Evolutionary conservation across 148 eudicot species (phyloP).

Genomic region (Amaranthus palmeri): DNA sequence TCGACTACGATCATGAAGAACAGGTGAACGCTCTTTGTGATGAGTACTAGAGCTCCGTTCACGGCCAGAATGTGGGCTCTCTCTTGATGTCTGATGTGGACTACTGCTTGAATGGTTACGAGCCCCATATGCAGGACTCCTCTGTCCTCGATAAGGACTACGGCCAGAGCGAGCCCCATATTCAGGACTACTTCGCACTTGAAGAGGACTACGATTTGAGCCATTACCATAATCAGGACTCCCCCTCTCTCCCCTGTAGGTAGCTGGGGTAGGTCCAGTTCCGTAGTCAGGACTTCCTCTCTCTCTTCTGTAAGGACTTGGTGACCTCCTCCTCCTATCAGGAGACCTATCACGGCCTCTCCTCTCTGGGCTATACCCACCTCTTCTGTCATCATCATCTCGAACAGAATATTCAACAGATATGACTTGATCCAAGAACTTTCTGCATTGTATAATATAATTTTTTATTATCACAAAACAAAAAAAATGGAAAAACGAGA

Average conservation of each 20-base stretch:
- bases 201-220: slow-evolving; percentile 41
- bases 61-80: slow-evolving; percentile 49
- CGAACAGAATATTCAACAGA: slow-evolving; percentile 75
- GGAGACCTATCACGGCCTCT: slow-evolving; percentile 63
- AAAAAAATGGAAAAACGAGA: not conserved
- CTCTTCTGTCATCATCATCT: slow-evolving; percentile 65
- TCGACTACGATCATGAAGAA: slow-evolving; percentile 18
- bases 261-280: slow-evolving; percentile 38
- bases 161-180: slow-evolving; percentile 45
- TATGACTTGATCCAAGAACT: slow-evolving; percentile 73
- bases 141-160: slow-evolving; percentile 38
- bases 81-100: slow-evolving; percentile 42
- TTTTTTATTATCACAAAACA: not conserved
- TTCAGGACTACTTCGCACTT: slow-evolving; percentile 58
- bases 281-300: slow-evolving; percentile 64
- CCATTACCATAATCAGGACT: slow-evolving; percentile 62
- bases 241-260: slow-evolving; percentile 47
- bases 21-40: slow-evolving; percentile 17
- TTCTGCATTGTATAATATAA: slow-evolving; percentile 39
- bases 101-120: slow-evolving; percentile 28
- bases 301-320: slow-evolving; percentile 44
- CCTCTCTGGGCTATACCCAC: slow-evolving; percentile 57
- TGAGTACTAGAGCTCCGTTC: slow-evolving; percentile 47
- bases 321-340: slow-evolving; percentile 54
- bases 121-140: slow-evolving; percentile 52